Base-by-base conservation (phyloP, 257 asterid species). In the Avicennia marina region DNA sequence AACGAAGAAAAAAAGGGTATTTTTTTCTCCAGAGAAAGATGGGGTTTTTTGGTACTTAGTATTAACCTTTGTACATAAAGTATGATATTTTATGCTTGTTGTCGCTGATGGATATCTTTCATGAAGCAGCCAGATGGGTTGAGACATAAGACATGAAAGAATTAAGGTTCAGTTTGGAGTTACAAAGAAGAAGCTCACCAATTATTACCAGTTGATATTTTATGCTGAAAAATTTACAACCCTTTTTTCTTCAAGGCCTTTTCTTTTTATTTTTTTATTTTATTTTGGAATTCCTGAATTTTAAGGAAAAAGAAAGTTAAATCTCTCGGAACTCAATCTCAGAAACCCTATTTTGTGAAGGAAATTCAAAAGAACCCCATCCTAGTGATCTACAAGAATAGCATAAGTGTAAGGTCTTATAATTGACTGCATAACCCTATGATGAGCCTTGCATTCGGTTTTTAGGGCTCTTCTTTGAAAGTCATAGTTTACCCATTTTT, bases 31-130 rank as follows among this genome's bases (percentile, higher is more conserved):
- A 8, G 33, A 56, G 56, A 55, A 47, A 52, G 60, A 44, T 38
- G 19, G n/a, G n/a, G n/a, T n/a, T n/a, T n/a, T n/a, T n/a, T n/a
- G n/a, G n/a, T n/a, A n/a, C n/a, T n/a, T n/a, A n/a, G n/a, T n/a
- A n/a, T n/a, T n/a, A n/a, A n/a, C n/a, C n/a, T n/a, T 5, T 36
- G 9, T 60, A 40, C 62, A 47, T 55, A 32, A 56, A 19, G 53
- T 49, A 58, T 63, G 71, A 50, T 39, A 68, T 72, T 69, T 69
- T 62, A 73, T 69, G 75, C 15, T 55, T 52, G 57, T 62, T 62
- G 38, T 41, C 45, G 13, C 51, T 43, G 52, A 53, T 62, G 58
- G 54, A 34, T 65, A 32, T 33, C 9, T 60, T 47, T 17, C 19
- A 21, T 15, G n/a, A 54, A 55, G 43, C 39, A 53, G 42, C 32